These are phyloP conservation scores for Pseudogymnoascus verrucosus DNA, from an alignment of 2,329 filamentous ascomycete species.

Conservation along the genomic window DNA sequence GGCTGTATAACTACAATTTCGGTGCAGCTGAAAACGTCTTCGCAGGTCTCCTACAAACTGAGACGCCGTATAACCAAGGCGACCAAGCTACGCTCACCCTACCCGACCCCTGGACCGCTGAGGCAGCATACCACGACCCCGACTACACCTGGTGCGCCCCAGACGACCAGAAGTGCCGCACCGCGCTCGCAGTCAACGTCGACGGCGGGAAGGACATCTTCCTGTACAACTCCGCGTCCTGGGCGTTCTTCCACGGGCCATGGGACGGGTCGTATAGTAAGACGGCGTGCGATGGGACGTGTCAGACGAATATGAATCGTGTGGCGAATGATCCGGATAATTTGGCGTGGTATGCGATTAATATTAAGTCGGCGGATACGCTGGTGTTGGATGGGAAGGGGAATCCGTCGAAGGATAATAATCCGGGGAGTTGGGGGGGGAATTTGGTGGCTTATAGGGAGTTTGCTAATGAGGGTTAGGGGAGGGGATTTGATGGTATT, in stretches of 20 bases:
- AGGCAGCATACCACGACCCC: constrained; percentile 23
- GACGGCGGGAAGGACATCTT: constrained; percentile 22
- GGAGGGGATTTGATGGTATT: not conserved
- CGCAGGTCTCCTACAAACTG: constrained; percentile 58
- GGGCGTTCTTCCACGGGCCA: constrained; percentile 30
- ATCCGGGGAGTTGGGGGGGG: constrained; percentile 6
- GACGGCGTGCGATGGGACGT: constrained; percentile 8
- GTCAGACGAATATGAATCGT: constrained; percentile 7
- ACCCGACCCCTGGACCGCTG: constrained; percentile 33
- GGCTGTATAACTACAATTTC: constrained; percentile 46
- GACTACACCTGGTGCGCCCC: constrained; percentile 26
- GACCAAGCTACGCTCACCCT: constrained; percentile 27
- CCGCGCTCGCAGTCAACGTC: constrained; percentile 22
- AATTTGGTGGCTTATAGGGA: not conserved
- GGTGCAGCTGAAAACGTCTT: constrained; percentile 51
- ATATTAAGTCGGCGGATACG: constrained; percentile 5
- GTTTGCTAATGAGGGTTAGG: not conserved
- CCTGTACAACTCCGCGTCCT: constrained; percentile 29
- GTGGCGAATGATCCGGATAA: not conserved
- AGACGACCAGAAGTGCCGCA: constrained; percentile 24
- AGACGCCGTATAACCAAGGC: constrained; percentile 61
- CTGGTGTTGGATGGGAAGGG: constrained; percentile 1
- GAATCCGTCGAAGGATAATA: not conserved
- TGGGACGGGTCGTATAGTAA: not conserved
- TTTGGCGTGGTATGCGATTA: constrained; percentile 11